A percentile compares a stretch with the other conserved stretches of the same genome.
phyloP scores from a whole-genome alignment of 129 eudicot genomes.

The Centaurea solstitialis region DNA sequence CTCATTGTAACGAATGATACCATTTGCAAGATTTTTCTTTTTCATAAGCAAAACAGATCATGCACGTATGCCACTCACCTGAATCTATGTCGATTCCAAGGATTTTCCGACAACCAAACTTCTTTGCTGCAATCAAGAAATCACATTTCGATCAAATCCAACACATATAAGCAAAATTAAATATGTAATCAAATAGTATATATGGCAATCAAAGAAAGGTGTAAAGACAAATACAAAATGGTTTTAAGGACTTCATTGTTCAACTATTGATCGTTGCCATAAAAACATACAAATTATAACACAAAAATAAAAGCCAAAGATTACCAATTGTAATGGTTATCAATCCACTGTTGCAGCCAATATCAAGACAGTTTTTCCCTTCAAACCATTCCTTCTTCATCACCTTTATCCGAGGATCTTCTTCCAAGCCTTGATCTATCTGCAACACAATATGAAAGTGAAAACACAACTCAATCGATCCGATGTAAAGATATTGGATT shows the following conservation, averaged over 20 bases:
- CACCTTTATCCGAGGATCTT: conserved; percentile 84
- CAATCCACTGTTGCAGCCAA: conserved; percentile 90
- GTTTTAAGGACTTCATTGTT: neutral
- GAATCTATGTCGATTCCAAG: conserved; percentile 90
- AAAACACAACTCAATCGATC: neutral
- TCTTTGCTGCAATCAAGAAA: conserved; percentile 60
- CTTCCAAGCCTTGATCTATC: conserved; percentile 73
- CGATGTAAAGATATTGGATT: neutral
- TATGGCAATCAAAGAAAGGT: neutral
- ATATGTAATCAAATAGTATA: neutral
- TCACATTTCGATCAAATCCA: neutral
- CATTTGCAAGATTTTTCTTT: neutral
- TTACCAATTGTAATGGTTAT: conserved; percentile 80
- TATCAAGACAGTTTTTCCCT: conserved; percentile 93
- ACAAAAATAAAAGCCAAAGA: neutral
- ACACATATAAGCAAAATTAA: neutral
- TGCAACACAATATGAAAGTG: conserved; percentile 27
- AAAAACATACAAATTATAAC: neutral
- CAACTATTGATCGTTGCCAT: neutral
- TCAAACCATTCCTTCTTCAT: conserved; percentile 90
- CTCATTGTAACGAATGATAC: neutral
- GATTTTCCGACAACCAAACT: conserved; percentile 76
- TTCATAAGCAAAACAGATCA: neutral
- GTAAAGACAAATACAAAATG: neutral
- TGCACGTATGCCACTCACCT: conserved; percentile 41